These are phyloP conservation scores for Botryococcus braunii DNA, from an alignment of 163 green algal genomes.

Conservation along the genomic window DNA sequence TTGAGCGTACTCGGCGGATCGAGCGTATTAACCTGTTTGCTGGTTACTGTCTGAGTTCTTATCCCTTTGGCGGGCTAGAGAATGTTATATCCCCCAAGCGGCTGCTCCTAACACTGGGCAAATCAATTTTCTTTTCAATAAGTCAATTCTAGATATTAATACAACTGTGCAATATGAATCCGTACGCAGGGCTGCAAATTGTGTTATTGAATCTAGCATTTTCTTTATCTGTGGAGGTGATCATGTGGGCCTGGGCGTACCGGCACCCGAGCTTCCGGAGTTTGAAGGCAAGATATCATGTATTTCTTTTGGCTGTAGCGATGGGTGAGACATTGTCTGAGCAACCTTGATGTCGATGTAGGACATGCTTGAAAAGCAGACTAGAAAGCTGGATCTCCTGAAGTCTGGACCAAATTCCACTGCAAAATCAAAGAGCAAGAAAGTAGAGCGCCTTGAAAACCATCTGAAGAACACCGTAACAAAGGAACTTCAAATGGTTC, in stretches of 20 bases:
- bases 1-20: no score
- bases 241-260: background rate
- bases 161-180: background rate
- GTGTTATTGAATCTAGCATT: background rate
- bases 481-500: background rate
- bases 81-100: background rate
- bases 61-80: background rate
- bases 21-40: slow-evolving; percentile 68
- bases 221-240: background rate
- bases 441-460: background rate
- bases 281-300: background rate
- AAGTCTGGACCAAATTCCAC: background rate
- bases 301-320: background rate
- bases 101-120: background rate
- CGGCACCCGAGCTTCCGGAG: background rate
- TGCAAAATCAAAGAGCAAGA: background rate
- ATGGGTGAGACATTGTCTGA: background rate
- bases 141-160: background rate
- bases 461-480: background rate
- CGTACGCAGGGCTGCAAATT: background rate
- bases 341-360: background rate
- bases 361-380: background rate
- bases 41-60: slow-evolving; percentile 69
- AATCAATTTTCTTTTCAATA: background rate
- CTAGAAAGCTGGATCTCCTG: background rate